Evolutionary conservation across 495 filamentous ascomycete species (phyloP).

Genomic region (Geopyxis carbonaria): DNA sequence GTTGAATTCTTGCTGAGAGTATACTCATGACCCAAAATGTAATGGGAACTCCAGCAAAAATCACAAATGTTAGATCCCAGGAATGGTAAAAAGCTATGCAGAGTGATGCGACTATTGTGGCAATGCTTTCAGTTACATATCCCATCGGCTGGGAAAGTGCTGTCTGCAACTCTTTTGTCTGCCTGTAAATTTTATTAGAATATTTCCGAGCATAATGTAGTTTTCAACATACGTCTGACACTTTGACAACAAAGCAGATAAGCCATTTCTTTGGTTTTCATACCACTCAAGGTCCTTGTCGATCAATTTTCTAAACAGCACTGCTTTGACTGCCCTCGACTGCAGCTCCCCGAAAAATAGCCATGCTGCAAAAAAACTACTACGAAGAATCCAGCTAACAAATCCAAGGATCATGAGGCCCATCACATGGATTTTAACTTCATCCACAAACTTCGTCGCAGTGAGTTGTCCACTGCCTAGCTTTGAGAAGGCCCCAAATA

Average conservation of each 20-base stretch:
- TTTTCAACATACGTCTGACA: constrained; percentile 53
- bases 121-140: constrained; percentile 42
- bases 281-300: constrained; percentile 69
- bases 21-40: constrained; percentile 41
- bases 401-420: constrained; percentile 43
- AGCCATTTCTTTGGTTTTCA: constrained; percentile 52
- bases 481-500: constrained; percentile 53
- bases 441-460: constrained; percentile 33
- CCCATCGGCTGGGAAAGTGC: constrained; percentile 67
- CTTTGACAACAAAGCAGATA: constrained; percentile 49
- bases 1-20: constrained; percentile 43
- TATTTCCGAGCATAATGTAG: background rate
- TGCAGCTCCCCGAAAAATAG: constrained; percentile 67
- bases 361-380: constrained; percentile 49
- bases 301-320: constrained; percentile 49
- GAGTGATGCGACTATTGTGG: constrained; percentile 45
- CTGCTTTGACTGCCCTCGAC: constrained; percentile 43
- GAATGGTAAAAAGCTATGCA: constrained; percentile 57
- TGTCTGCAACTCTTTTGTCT: constrained; percentile 66
- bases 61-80: constrained; percentile 74
- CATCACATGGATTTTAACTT: constrained; percentile 41
- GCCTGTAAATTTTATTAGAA: constrained; percentile 31
- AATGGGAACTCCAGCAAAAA: constrained; percentile 56
- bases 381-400: constrained; percentile 46
- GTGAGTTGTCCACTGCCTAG: constrained; percentile 42